These are phyloP conservation scores for Nemania diffusa DNA, from an alignment of 2,329 filamentous ascomycete genomes.

Conservation along the genomic window DNA sequence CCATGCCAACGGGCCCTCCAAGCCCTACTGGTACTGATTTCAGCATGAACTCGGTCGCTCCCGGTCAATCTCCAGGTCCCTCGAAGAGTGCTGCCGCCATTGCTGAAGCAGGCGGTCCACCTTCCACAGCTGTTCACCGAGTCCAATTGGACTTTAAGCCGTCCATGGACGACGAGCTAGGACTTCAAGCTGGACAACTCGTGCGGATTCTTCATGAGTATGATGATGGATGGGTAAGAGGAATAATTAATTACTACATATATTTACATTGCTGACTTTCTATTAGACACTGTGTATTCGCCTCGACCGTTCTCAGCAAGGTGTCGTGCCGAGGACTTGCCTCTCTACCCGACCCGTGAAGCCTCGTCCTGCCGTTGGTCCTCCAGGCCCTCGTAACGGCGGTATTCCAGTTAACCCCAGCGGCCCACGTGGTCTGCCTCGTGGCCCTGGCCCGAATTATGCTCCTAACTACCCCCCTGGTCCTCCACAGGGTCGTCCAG, in stretches of 20 bases:
- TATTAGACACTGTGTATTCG: slow-evolving; percentile 85
- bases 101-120: slow-evolving; percentile 69
- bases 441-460: slow-evolving; percentile 50
- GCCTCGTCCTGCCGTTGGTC: slow-evolving; percentile 70
- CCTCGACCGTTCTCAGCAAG: slow-evolving; percentile 89
- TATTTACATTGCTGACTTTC: slow-evolving; percentile 38
- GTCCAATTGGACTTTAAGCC: slow-evolving; percentile 95
- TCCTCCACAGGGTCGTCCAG: slow-evolving; percentile 50
- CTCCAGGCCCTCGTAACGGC: slow-evolving; percentile 55
- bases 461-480: slow-evolving; percentile 48
- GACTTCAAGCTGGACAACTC: slow-evolving; percentile 81
- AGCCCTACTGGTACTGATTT: slow-evolving; percentile 73
- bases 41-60: slow-evolving; percentile 65
- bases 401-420: slow-evolving; percentile 64
- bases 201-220: slow-evolving; percentile 94
- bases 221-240: slow-evolving; percentile 95
- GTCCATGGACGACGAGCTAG: slow-evolving; percentile 91
- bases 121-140: slow-evolving; percentile 78
- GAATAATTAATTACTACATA: background rate
- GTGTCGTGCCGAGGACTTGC: slow-evolving; percentile 93
- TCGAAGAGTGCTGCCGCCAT: slow-evolving; percentile 68
- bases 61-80: slow-evolving; percentile 57
- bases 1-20: slow-evolving; percentile 59
- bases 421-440: slow-evolving; percentile 42
- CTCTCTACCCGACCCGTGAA: slow-evolving; percentile 92